Evolutionary conservation across 805 yeast species (phyloP).

Genomic region (Cyberlindnera amylophila): DNA sequence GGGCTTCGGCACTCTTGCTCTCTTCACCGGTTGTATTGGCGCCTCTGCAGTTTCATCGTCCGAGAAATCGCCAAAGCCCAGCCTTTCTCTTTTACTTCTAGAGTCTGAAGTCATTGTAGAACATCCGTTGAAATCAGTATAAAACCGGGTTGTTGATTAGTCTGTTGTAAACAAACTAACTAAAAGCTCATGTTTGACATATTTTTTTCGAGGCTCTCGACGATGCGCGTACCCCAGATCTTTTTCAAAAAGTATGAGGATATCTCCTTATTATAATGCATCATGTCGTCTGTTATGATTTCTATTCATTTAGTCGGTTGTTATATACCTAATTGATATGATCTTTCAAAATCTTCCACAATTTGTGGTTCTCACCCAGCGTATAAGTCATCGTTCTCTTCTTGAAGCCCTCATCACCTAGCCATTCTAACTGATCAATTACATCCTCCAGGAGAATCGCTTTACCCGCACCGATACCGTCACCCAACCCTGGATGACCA

Average conservation of each 20-base stretch:
- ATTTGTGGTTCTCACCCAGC: conserved; percentile 72
- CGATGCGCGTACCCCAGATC: too few relatives aligned
- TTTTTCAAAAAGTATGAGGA: too few relatives aligned
- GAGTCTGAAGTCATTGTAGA: conserved; percentile 6
- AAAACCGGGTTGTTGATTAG: too few relatives aligned
- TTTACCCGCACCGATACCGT: conserved; percentile 70
- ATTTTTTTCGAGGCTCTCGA: too few relatives aligned
- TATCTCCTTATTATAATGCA: too few relatives aligned
- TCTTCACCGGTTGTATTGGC: background rate
- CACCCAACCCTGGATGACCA: conserved; percentile 62
- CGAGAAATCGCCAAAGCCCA: conserved; percentile 23
- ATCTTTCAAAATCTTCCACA: conserved; percentile 44
- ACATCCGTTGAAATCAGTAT: too few relatives aligned
- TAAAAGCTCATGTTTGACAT: too few relatives aligned
- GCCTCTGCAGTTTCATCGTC: conserved; percentile 2
- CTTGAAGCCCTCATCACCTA: conserved; percentile 54
- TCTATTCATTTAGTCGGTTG: too few relatives aligned
- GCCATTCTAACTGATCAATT: conserved; percentile 60
- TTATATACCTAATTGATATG: too few relatives aligned
- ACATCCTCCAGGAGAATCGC: conserved; percentile 80
- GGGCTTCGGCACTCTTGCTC: conserved; percentile 15
- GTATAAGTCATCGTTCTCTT: conserved; percentile 58
- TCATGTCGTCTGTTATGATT: too few relatives aligned
- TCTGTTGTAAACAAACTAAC: too few relatives aligned
- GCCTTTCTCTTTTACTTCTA: conserved; percentile 9